Evolutionary conservation across 2,329 filamentous ascomycete species (phyloP), one percentile per base, ranked within the genome.

Genomic region (Aspergillus tubingensis): DNA sequence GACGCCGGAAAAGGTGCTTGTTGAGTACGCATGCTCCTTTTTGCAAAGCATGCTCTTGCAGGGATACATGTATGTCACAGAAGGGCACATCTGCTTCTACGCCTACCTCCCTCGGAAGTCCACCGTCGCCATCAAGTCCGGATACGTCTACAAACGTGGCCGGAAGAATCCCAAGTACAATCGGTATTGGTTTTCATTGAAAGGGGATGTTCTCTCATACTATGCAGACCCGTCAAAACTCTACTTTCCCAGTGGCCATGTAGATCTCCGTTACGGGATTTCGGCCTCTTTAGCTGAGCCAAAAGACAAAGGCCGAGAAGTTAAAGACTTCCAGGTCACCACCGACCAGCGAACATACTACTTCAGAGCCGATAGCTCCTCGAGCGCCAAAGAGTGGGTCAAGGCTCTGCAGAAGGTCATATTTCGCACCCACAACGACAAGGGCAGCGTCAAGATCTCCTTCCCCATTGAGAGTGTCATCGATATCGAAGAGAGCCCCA

Each of bases 331-430:
- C 71, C 86, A 88, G 6, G 87, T 98, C 47, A 88, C 88, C 7
- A 97, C 92, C 0, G 86, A 93, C 71, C 86, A 93, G 63, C 85
- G 92, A 57, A 92, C 87, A 1, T 96, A 95, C 76, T 85, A 92
- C 69, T 96, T 98, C 80, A 88, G 87, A 70, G 95, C 94, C 39
- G 95, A 99, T 73, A 97, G 91, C 72, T 83, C 86, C 1, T 84
- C 88, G 3, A 96, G 91, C 72, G 95, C 95, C 10, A 95, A 92
- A 74, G 95, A 98, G 80, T 99, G 95, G 95, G 93, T 97, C 49
- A 95, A 95, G 76, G 88, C 91, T 56, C 81, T 99, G 25, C 94
- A 97, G 72, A 91, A 95, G 61, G 93, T 96, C 67, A 97, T 98
- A 59, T 98, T 98, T 72, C 86, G 93, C 54, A 94, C 92, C 10